Conservation (phyloP, 2,329 filamentous ascomycete genomes). For the Verticillium albo-atrum region DNA sequence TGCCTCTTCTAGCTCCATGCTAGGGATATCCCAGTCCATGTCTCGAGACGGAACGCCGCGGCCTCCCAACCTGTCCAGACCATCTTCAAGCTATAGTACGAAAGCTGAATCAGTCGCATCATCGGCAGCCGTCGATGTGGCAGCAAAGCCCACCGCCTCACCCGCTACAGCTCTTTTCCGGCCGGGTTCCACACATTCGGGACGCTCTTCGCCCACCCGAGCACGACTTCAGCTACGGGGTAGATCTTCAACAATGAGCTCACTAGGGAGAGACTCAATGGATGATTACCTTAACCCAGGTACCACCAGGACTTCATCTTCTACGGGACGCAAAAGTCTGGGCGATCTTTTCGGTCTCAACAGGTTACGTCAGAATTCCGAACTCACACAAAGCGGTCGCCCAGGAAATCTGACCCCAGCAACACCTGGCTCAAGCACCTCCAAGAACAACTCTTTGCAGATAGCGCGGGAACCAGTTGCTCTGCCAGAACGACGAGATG, state of each 20-base stretch:
- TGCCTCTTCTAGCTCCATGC: conserved; percentile 38
- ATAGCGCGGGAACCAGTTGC: conserved; percentile 66
- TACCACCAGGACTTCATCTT: conserved; percentile 73
- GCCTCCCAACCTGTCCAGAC: conserved; percentile 5
- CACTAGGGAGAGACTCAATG: conserved; percentile 66
- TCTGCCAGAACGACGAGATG: conserved; percentile 76
- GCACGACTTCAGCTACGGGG: conserved; percentile 59
- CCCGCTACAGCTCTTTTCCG: conserved; percentile 47
- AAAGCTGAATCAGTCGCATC: conserved; percentile 18
- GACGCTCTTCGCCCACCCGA: conserved; percentile 65
- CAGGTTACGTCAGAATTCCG: conserved; percentile 77
- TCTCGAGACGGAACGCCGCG: conserved; percentile 8
- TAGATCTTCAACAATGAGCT: conserved; percentile 87
- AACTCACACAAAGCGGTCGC: conserved; percentile 55
- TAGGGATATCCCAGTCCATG: conserved; percentile 18
- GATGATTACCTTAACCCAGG: conserved; percentile 66
- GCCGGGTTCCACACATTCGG: conserved; percentile 44
- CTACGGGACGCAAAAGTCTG: conserved; percentile 89
- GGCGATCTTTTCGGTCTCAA: conserved; percentile 79
- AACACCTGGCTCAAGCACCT: conserved; percentile 65
- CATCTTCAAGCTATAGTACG: conserved; percentile 10
- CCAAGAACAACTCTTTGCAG: conserved; percentile 80
- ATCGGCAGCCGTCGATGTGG: conserved; percentile 21
- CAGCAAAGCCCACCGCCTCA: conserved; percentile 32
- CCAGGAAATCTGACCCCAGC: conserved; percentile 65